Percentiles rank a stretch among this genome's conserved stretches.
These are phyloP conservation scores for Globisporangium parvum DNA, from an alignment of 352 stramenopile species.

Conservation along the genomic window DNA sequence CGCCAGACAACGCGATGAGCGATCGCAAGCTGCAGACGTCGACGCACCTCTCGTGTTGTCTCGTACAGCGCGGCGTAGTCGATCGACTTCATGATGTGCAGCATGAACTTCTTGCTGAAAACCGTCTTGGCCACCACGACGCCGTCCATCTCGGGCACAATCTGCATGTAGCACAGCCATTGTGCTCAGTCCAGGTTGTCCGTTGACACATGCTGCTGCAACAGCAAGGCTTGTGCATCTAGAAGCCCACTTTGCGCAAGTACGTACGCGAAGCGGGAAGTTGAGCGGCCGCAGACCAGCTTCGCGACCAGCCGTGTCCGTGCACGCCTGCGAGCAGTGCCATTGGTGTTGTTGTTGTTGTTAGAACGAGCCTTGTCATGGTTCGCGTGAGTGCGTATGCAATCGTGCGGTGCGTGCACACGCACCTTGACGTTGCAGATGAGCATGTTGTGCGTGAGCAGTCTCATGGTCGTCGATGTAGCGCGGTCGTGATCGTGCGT, in stretches of 20 bases:
- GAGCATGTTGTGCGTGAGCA: slow-evolving; percentile 87
- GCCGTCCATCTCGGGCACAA: slow-evolving; percentile 71
- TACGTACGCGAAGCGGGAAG: slow-evolving; percentile 65
- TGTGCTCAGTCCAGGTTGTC: background rate
- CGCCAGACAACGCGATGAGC: background rate
- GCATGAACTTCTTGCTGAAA: slow-evolving; percentile 80
- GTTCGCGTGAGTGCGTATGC: background rate
- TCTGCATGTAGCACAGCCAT: slow-evolving; percentile 28
- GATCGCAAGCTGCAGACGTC: background rate
- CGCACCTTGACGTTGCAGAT: slow-evolving; percentile 78
- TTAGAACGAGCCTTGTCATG: too few species aligned
- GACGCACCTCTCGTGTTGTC: slow-evolving; percentile 75
- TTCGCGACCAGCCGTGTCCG: slow-evolving; percentile 64
- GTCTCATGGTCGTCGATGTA: slow-evolving; percentile 42
- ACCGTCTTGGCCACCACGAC: slow-evolving; percentile 74
- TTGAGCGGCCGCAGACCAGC: slow-evolving; percentile 57
- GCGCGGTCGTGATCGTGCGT: background rate
- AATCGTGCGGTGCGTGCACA: background rate
- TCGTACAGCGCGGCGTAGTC: slow-evolving; percentile 72
- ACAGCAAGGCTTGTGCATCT: background rate
- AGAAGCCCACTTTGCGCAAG: background rate
- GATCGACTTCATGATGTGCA: slow-evolving; percentile 85
- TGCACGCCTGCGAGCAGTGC: slow-evolving; percentile 42
- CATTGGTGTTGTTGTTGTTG: too few species aligned
- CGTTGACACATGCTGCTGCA: background rate